These are phyloP conservation scores for Neurospora sp. DNA, from an alignment of 495 filamentous ascomycete species.

Conservation along the genomic window DNA sequence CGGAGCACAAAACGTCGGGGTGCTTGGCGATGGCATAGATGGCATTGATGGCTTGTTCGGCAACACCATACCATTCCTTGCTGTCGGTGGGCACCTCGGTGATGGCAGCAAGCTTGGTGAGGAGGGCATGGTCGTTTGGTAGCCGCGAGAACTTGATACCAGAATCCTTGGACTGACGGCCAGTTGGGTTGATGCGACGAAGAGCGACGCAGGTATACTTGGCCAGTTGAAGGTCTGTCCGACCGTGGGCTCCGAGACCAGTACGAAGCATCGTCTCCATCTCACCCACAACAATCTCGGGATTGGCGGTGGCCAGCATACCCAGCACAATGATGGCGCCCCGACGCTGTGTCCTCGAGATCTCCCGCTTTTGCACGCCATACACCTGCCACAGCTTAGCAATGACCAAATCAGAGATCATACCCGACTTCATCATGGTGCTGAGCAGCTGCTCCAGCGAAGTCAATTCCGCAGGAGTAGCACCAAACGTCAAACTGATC, in stretches of 20 bases:
- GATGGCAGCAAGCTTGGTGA: conserved; percentile 70
- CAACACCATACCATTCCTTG: conserved; percentile 96
- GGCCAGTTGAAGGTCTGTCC: conserved; percentile 74
- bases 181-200: conserved; percentile 75
- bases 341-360: conserved; percentile 81
- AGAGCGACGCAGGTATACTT: conserved; percentile 93
- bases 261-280: conserved; percentile 90
- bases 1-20: conserved; percentile 86
- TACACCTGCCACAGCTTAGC: conserved; percentile 97
- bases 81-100: conserved; percentile 74
- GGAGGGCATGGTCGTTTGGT: conserved; percentile 81
- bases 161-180: conserved; percentile 65
- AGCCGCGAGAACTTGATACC: conserved; percentile 61
- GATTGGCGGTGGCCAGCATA: conserved; percentile 89
- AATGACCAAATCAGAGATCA: conserved; percentile 77
- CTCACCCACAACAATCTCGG: conserved; percentile 85
- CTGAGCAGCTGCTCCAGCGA: conserved; percentile 88
- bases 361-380: conserved; percentile 84
- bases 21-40: conserved; percentile 94
- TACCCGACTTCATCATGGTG: conserved; percentile 92
- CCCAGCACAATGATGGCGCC: conserved; percentile 94
- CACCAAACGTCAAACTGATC: conserved; percentile 95
- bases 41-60: conserved; percentile 91
- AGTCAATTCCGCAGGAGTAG: conserved; percentile 87
- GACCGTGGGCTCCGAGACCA: conserved; percentile 71